phyloP scores from a whole-genome alignment of 2,329 filamentous ascomycete genomes.

The Grosmannia huntii region DNA sequence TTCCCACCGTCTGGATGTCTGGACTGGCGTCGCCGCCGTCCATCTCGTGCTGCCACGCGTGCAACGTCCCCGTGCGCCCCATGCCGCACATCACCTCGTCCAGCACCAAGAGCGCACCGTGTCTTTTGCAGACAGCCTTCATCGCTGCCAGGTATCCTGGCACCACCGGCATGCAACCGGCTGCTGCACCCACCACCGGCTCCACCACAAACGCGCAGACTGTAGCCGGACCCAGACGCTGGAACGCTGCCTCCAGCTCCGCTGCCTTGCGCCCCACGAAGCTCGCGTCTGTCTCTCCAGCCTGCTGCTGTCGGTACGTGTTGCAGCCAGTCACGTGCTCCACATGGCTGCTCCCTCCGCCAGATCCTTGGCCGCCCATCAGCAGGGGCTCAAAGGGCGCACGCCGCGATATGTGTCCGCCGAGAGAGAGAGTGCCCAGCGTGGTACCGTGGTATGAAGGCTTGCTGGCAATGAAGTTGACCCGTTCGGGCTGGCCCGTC shows the following conservation, averaged over 20 bases:
- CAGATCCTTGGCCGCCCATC: conserved; percentile 21
- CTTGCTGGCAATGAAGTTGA: conserved; percentile 50
- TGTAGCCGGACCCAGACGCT: conserved; percentile 44
- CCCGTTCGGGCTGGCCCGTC: conserved; percentile 34
- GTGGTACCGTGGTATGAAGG: conserved; percentile 63
- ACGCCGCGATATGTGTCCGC: conserved; percentile 46
- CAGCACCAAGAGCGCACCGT: conserved; percentile 63
- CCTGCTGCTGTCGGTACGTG: conserved; percentile 35
- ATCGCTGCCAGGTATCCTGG: conserved; percentile 59
- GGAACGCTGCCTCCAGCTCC: conserved; percentile 52
- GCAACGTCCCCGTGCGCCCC: conserved; percentile 43
- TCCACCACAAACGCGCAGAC: conserved; percentile 57
- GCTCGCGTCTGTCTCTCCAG: conserved; percentile 36
- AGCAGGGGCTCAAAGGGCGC: conserved; percentile 45
- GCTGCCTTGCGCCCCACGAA: conserved; percentile 45
- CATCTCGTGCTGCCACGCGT: conserved; percentile 47
- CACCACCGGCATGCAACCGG: conserved; percentile 56
- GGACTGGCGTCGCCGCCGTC: conserved; percentile 29
- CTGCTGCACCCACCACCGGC: conserved; percentile 53
- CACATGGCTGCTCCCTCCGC: conserved; percentile 16
- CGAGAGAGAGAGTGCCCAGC: conserved; percentile 44
- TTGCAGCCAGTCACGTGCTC: conserved; percentile 54
- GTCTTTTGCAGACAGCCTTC: conserved; percentile 51
- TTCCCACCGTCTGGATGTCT: conserved; percentile 54
- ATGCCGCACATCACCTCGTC: conserved; percentile 67